Percentiles rank a stretch among this genome's conserved stretches.
Conservation (phyloP, 2,329 filamentous ascomycete species). For the Geosmithia flava region DNA sequence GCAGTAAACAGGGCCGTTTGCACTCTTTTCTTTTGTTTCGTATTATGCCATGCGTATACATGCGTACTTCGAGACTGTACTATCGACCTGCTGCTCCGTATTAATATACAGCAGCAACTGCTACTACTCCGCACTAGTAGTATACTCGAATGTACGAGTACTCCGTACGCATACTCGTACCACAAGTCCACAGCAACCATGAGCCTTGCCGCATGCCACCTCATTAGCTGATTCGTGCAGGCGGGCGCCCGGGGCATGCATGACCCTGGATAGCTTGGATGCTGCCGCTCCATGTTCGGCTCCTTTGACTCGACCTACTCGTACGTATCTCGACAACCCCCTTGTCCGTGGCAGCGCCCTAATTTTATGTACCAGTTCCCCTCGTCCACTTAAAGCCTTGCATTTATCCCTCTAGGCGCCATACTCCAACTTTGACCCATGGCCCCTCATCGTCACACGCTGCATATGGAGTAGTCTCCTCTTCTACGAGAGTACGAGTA, state of each 20-base stretch:
- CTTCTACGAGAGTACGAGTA: not conserved
- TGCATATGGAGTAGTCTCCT: not conserved
- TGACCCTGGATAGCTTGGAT: conserved; percentile 2
- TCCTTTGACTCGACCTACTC: not conserved
- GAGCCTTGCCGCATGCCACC: not conserved
- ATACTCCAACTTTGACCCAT: conserved; percentile 2
- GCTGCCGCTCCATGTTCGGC: not conserved
- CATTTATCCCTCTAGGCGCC: conserved; percentile 2
- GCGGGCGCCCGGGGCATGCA: conserved; percentile 4
- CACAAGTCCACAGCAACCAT: not conserved
- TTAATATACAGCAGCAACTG: not conserved
- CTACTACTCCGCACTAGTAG: too few species aligned
- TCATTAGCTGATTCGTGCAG: conserved; percentile 1
- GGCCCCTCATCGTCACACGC: conserved; percentile 2
- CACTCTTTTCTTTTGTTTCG: too few species aligned
- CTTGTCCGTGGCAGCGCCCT: conserved; percentile 1
- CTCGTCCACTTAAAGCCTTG: conserved; percentile 3
- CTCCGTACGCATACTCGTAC: not conserved
- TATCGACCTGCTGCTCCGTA: too few species aligned
- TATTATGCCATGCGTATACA: too few species aligned
- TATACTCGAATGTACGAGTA: not conserved
- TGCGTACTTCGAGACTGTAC: too few species aligned
- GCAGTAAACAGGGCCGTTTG: too few species aligned
- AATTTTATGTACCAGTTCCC: conserved; percentile 2
- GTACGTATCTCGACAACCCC: conserved; percentile 1